Conservation (phyloP, 371 early-diverging fungal genomes). For the Actinomucor elegans region DNA sequence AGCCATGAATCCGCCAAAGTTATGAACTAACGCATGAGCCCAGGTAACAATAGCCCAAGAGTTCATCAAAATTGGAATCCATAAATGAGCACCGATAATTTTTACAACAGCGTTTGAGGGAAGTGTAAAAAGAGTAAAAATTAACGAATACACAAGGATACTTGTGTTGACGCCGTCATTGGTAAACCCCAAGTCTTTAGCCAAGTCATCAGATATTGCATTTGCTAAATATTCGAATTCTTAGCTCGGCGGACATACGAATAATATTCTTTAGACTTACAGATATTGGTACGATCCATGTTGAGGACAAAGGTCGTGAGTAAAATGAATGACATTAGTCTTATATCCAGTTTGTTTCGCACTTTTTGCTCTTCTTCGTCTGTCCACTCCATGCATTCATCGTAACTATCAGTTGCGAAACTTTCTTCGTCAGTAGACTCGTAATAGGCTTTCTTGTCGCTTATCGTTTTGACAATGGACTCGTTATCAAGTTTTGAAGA, state of each 20-base stretch:
- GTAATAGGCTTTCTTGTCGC: not conserved
- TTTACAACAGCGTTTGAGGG: slow-evolving; percentile 53
- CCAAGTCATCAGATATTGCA: slow-evolving; percentile 43
- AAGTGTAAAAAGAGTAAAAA: slow-evolving; percentile 42
- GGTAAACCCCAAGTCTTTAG: slow-evolving; percentile 34
- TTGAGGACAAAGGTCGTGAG: slow-evolving; percentile 45
- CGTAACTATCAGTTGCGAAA: slow-evolving; percentile 11
- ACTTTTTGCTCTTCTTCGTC: slow-evolving; percentile 35
- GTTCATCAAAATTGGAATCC: slow-evolving; percentile 63
- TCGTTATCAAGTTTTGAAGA: not conserved
- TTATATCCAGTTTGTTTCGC: slow-evolving; percentile 26
- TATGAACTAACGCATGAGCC: slow-evolving; percentile 28
- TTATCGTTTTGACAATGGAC: not conserved
- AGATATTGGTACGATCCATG: slow-evolving; percentile 50
- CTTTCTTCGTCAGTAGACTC: not conserved
- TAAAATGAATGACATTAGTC: slow-evolving; percentile 36
- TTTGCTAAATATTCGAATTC: too few species aligned
- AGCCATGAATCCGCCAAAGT: slow-evolving; percentile 24
- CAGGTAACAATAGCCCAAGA: slow-evolving; percentile 62
- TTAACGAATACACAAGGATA: slow-evolving; percentile 28
- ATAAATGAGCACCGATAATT: slow-evolving; percentile 53
- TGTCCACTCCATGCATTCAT: slow-evolving; percentile 37
- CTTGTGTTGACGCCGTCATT: slow-evolving; percentile 31
- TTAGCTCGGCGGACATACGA: too few species aligned
- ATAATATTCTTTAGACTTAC: too few species aligned